Conservation (phyloP, 1,284 basidiomycete genomes). For the Cutaneotrichosporon dermatis region DNA sequence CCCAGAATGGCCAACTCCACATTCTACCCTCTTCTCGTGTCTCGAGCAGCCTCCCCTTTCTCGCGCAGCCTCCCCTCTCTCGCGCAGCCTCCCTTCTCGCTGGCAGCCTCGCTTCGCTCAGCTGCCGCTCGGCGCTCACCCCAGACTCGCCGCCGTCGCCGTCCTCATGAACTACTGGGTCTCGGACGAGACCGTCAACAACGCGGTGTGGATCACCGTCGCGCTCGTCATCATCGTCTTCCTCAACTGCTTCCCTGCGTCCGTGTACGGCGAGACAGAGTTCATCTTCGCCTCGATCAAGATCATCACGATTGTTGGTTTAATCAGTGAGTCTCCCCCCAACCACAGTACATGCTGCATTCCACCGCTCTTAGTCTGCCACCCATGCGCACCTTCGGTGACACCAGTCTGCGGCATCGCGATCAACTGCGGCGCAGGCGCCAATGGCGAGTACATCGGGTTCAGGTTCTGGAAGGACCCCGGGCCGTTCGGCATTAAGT, state of each 20-base stretch:
- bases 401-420: constrained; percentile 56
- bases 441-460: constrained; percentile 42
- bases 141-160: constrained; percentile 61
- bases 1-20: too few relatives aligned
- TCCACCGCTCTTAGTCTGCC: too few relatives aligned
- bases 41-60: too few relatives aligned
- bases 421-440: constrained; percentile 53
- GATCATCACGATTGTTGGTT: constrained; percentile 63
- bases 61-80: too few relatives aligned
- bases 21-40: too few relatives aligned
- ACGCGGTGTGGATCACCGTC: constrained; percentile 67
- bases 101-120: too few relatives aligned
- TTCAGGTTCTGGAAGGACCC: constrained; percentile 52
- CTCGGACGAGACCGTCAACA: constrained; percentile 53
- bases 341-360: too few relatives aligned
- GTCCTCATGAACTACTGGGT: constrained; percentile 70
- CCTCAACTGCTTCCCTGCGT: constrained; percentile 16
- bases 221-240: constrained; percentile 64
- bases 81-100: too few relatives aligned
- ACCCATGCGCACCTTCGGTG: too few relatives aligned
- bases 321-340: too few relatives aligned
- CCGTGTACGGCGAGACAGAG: constrained; percentile 17
- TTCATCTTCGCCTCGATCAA: constrained; percentile 60
- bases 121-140: too few relatives aligned
- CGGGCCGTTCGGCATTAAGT: constrained; percentile 29